Base-by-base conservation (phyloP, 2,329 filamentous ascomycete species). In the Paecilomyces sp. region DNA sequence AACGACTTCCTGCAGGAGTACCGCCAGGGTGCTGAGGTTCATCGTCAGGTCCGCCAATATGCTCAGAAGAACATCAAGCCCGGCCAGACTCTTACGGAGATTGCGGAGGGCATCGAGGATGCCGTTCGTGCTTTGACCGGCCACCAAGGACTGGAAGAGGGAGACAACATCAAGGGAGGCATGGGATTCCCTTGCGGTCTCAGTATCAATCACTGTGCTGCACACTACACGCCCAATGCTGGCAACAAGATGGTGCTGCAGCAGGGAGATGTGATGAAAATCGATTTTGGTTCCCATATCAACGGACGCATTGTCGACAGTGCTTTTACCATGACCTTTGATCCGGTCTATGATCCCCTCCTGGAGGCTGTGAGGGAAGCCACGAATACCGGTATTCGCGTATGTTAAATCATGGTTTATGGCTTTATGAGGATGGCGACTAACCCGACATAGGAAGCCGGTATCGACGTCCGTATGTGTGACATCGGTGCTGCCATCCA, bases 161-260 rank as follows among this genome's bases (percentile, higher is more conserved):
- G 91, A 4, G 91, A 95, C 68, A 87, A 86, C 58, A 78, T 92
- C 64, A 85, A 86, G 68, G 90, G 86, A 33, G 91, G 91, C 58
- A 90, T 95, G 83, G 91, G 90, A 3, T 96, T 96, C 77, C 91
- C 91, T 4, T 91, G 88, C 24, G 91, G 91, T 57, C 79, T 95
- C 58, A 92, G 88, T 72, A 81, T 94, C 66, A 92, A 96, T 77
- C 86, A 94, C 72, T 90, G 89, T 68, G 90, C 90, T 1, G 91
- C 91, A 3, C 91, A 95, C 77, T 95, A 89, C 74, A 92, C 88
- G 7, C 91, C 91, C 9, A 96, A 95, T 71, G 88, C 89, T 1
- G 91, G 91, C 58, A 94, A 94, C 76, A 95, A 92, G 65, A 85
- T 85, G 72, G 77, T 87, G 18, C 70, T 89, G 62, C 79, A 85